Base-by-base conservation (phyloP, 495 filamentous ascomycete genomes). In the Aspergillus avenaceus region DNA sequence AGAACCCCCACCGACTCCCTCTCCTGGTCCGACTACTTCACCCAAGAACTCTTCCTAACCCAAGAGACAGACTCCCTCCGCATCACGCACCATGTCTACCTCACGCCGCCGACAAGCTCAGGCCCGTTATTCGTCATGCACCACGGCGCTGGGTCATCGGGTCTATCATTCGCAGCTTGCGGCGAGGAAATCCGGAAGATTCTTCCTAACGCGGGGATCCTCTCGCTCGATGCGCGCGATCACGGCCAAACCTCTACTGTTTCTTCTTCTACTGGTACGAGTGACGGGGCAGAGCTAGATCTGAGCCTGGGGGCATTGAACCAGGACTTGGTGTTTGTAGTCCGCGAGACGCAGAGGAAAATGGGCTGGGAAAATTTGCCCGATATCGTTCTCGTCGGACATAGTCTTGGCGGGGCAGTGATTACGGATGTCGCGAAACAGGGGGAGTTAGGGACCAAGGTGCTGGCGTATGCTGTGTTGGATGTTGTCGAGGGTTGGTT, bases 371-470 rank as follows among this genome's bases (percentile, higher is more conserved):
- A 78, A 2, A 71, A 69, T 23, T 60, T 91, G 2, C 93, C 93
- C 3, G 81, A 85, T 36, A 66, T 93, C 11, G 67, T 97, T 16
- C 77, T 97, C 0, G 83, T 99, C 4, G 93, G 93, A n/a, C 93
- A 99, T 70, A 93, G 88, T 38, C 77, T 99, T 1, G 93, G 93
- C 25, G 93, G 95, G n/a, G 91, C 93, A 21, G 89, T 99, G 2
- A 86, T 97, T 16, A 92, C 88, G 3, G 82, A 97, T 54, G 76
- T 92, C 21, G 90, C 91, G 1, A 83, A 77, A 57, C 71, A 70
- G 11, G 83, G 82, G 6, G 67, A 72, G 45, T 66, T 96, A 18
- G 88, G 89, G 1, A 65, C 64, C 23, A 74, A 82, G 22, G 60
- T 97, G 5, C 68, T 97, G 12, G 95, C 90, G 12, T 95, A 92